These are phyloP conservation scores for Mikania micrantha DNA, from an alignment of 129 eudicot species.

Conservation along the genomic window DNA sequence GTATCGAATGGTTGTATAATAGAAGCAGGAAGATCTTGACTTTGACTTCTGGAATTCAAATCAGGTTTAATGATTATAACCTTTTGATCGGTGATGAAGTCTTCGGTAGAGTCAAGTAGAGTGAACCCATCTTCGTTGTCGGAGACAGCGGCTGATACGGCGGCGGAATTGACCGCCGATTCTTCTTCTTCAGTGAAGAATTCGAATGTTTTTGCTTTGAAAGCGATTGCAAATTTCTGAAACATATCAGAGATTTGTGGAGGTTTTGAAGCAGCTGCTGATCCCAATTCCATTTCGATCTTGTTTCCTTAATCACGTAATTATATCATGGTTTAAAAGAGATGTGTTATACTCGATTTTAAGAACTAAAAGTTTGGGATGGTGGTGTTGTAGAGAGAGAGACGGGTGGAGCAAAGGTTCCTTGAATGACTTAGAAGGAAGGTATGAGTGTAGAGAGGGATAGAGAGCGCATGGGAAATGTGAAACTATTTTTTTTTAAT, in stretches of 20 bases:
- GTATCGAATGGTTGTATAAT: constrained; percentile 28
- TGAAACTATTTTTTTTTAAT: background rate
- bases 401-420: constrained; percentile 31
- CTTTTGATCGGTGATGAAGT: constrained; percentile 76
- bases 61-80: constrained; percentile 86
- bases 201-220: constrained; percentile 83
- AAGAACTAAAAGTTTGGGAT: constrained; percentile 5
- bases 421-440: constrained; percentile 79
- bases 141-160: constrained; percentile 25
- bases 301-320: constrained; percentile 8
- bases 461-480: background rate
- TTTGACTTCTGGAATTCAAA: constrained; percentile 23
- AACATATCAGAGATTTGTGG: constrained; percentile 92
- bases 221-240: constrained; percentile 82
- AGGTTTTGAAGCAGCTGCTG: constrained; percentile 39
- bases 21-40: constrained; percentile 13
- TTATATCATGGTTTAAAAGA: background rate
- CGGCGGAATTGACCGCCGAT: constrained; percentile 19
- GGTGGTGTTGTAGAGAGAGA: constrained; percentile 3
- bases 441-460: constrained; percentile 50
- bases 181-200: constrained; percentile 71
- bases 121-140: constrained; percentile 40
- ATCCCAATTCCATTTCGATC: constrained; percentile 44
- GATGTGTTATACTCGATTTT: background rate
- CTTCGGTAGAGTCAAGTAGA: constrained; percentile 71